phyloP scores from a whole-genome alignment of 352 stramenopile genomes.

The Blastocystis sp. region DNA sequence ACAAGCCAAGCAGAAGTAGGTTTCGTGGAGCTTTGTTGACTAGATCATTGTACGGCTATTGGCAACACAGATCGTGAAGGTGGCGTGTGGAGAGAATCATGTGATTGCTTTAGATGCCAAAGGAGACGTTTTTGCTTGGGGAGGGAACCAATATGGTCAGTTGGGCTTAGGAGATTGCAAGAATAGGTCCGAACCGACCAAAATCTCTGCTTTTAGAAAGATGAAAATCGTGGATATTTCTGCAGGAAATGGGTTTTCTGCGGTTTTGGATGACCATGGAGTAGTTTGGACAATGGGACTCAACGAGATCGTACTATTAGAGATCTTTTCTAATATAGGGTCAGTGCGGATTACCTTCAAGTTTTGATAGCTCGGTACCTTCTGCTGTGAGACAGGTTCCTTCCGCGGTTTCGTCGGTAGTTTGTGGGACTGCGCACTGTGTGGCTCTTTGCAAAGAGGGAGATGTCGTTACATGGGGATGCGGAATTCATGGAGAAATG shows the following conservation, averaged over 20 bases:
- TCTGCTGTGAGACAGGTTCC: not conserved
- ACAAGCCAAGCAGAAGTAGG: not conserved
- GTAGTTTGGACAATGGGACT: not conserved
- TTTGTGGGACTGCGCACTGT: not conserved
- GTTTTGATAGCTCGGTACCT: not conserved
- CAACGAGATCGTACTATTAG: not conserved
- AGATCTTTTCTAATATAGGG: not conserved
- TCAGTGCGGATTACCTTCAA: not conserved
- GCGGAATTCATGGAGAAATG: not conserved
- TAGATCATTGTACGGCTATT: conserved; percentile 14
- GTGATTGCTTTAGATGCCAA: not conserved
- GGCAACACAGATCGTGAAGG: not conserved
- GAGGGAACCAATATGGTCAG: conserved; percentile 2
- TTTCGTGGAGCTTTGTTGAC: not conserved
- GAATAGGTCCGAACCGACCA: not conserved
- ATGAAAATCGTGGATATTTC: not conserved
- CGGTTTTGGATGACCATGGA: not conserved
- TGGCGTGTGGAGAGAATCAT: not conserved
- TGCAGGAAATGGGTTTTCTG: not conserved
- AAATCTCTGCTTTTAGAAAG: not conserved
- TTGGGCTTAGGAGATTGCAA: not conserved
- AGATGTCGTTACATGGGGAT: conserved; percentile 14
- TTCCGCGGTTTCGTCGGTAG: not conserved
- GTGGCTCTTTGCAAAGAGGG: conserved; percentile 11
- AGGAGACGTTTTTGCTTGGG: conserved; percentile 60